phyloP scores from a whole-genome alignment of 352 stramenopile species.

The Phytopythium vexans region DNA sequence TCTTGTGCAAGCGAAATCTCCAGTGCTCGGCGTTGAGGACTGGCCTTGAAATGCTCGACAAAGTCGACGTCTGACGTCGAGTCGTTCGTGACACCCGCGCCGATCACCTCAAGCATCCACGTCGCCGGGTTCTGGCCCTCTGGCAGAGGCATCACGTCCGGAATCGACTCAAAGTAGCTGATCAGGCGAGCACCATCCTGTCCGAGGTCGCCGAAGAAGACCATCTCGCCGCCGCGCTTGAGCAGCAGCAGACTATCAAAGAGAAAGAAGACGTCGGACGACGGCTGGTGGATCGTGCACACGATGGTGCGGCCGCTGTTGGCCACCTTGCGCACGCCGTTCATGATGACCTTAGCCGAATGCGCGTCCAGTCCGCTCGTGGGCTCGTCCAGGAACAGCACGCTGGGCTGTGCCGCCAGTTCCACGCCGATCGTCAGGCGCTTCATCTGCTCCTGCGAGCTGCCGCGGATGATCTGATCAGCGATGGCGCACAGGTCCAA shows the following conservation, averaged over 20 bases:
- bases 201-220: slow-evolving; percentile 48
- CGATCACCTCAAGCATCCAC: slow-evolving; percentile 74
- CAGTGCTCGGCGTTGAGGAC: slow-evolving; percentile 14
- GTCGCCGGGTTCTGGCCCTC: slow-evolving; percentile 53
- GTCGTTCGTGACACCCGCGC: slow-evolving; percentile 20
- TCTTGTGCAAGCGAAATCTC: slow-evolving; percentile 11
- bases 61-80: slow-evolving; percentile 14
- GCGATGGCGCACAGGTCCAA: slow-evolving; percentile 26
- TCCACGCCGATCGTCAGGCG: slow-evolving; percentile 88
- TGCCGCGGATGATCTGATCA: slow-evolving; percentile 35
- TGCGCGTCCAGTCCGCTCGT: no score
- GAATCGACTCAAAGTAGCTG: slow-evolving; percentile 40
- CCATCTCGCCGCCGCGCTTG: slow-evolving; percentile 47
- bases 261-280: slow-evolving; percentile 20
- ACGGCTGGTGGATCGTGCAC: slow-evolving; percentile 40
- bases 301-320: slow-evolving; percentile 61
- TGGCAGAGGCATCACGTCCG: slow-evolving; percentile 17
- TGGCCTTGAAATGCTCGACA: slow-evolving; percentile 21
- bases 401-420: slow-evolving; percentile 72
- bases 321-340: slow-evolving; percentile 83
- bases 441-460: slow-evolving; percentile 53
- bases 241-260: slow-evolving; percentile 86
- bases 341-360: no score
- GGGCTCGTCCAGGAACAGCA: no score
- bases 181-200: slow-evolving; percentile 20